A percentile compares a stretch with the other conserved stretches of the same genome.
Evolutionary conservation across 441 rosid genomes (phyloP).

Genomic region (Rhodomyrtus psidioides): DNA sequence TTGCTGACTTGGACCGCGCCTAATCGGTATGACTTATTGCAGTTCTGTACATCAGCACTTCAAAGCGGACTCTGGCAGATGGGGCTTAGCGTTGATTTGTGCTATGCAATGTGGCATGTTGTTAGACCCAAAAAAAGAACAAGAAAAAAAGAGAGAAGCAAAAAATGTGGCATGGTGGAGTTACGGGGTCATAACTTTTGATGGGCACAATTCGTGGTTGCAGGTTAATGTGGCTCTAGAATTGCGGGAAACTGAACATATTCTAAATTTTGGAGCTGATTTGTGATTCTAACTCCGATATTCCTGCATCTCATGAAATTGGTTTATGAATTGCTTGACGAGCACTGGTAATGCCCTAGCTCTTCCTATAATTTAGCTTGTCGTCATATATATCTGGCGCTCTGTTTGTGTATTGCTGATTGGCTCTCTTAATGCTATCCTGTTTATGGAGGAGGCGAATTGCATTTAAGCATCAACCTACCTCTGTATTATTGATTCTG

Average conservation of each 20-base stretch:
- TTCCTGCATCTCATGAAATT: background rate
- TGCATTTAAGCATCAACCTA: background rate
- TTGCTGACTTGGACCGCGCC: background rate
- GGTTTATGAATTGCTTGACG: background rate
- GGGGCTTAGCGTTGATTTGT: constrained; percentile 35
- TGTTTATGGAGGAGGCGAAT: background rate
- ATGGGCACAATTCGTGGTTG: background rate
- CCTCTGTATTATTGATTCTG: background rate
- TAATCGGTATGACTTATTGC: constrained; percentile 5
- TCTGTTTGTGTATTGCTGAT: background rate
- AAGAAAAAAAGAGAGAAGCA: too few species aligned
- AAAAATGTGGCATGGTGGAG: background rate
- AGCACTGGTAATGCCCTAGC: background rate
- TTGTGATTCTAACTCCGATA: background rate
- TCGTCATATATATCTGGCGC: background rate
- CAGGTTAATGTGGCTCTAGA: background rate
- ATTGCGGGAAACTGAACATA: background rate
- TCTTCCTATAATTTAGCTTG: background rate
- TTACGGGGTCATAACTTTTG: background rate
- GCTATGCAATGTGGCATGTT: background rate
- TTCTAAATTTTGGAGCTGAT: too few species aligned
- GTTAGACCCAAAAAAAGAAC: too few species aligned
- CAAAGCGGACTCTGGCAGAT: constrained; percentile 37
- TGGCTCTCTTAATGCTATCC: background rate
- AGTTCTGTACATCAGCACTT: constrained; percentile 76